Evolutionary conservation across 257 asterid genomes (phyloP).

Genomic region (Solanum bulbocastanum): DNA sequence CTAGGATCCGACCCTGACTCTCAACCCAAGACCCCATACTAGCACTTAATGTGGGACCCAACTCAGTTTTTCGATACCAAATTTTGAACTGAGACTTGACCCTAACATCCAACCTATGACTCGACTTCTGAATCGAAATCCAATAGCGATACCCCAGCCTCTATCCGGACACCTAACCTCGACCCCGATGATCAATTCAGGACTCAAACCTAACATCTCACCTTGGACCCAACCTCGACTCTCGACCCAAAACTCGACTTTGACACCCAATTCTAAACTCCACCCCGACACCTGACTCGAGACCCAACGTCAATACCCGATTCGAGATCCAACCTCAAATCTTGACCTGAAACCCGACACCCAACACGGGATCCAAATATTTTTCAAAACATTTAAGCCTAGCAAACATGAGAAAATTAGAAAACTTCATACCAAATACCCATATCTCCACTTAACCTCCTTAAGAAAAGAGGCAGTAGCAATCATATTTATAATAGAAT

Average conservation of each 20-base stretch:
- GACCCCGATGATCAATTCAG: neutral
- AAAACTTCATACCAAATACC: neutral
- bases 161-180: neutral
- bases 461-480: neutral
- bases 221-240: neutral
- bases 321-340: neutral
- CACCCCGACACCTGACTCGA: neutral
- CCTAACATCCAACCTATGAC: too few species aligned
- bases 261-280: neutral
- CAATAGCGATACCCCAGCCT: neutral
- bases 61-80: rapidly evolving
- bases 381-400: too few species aligned
- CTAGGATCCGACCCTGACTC: neutral
- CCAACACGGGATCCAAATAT: neutral
- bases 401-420: neutral
- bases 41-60: neutral
- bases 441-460: neutral
- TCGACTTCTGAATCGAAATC: too few species aligned
- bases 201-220: neutral
- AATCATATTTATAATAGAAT: neutral
- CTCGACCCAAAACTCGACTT: neutral
- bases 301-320: too few species aligned
- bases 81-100: too few species aligned
- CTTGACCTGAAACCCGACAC: neutral
- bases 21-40: neutral